Evolutionary conservation across 805 yeast species (phyloP).

Genomic region (Metschnikowia cerradonensis): DNA sequence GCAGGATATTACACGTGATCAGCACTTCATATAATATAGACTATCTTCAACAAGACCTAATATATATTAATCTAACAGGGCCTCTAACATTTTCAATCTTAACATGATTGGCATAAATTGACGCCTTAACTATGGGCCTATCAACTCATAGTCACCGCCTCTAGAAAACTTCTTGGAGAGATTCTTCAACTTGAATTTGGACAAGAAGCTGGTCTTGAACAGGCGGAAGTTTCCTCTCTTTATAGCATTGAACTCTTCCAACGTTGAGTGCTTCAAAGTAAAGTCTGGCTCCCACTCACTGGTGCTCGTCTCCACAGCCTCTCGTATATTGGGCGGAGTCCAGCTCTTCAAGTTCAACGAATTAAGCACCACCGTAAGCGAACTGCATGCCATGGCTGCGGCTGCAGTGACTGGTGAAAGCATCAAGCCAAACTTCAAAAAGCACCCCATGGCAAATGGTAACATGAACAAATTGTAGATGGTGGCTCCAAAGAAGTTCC

Average conservation of each 20-base stretch:
- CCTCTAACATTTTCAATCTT: no score
- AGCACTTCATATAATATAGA: no score
- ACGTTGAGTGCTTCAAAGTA: constrained; percentile 11
- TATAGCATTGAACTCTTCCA: constrained; percentile 13
- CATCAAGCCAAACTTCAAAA: constrained; percentile 69
- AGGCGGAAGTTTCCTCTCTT: neutral
- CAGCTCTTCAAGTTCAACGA: constrained; percentile 71
- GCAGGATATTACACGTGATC: no score
- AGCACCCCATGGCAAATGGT: constrained; percentile 92
- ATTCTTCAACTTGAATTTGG: neutral
- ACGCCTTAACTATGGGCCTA: neutral
- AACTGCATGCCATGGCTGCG: constrained; percentile 88
- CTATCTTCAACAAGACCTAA: no score
- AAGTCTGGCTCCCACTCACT: constrained; percentile 10
- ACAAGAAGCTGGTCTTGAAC: neutral
- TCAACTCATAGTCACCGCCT: neutral
- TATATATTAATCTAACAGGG: no score
- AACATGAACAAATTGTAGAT: constrained; percentile 80
- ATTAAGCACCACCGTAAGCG: constrained; percentile 81
- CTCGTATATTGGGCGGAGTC: constrained; percentile 34
- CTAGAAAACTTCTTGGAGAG: neutral
- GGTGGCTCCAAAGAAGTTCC: constrained; percentile 85
- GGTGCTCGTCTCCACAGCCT: neutral
- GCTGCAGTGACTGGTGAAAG: constrained; percentile 89
- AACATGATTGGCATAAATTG: no score